phyloP scores from a whole-genome alignment of 2,329 filamentous ascomycete species.

The Fulvia fulva region DNA sequence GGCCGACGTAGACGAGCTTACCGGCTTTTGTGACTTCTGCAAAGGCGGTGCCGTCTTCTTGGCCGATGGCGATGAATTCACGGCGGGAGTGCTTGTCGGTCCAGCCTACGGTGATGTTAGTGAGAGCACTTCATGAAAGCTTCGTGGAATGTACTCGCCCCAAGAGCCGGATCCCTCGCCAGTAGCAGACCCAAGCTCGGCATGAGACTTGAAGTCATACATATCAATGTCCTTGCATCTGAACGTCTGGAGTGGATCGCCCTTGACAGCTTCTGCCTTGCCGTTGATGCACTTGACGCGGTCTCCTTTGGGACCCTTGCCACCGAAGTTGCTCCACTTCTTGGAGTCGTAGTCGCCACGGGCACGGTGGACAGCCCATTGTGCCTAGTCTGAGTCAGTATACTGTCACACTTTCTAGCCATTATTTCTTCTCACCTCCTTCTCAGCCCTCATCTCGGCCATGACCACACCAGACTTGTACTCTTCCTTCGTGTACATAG shows the following conservation, averaged over 20 bases:
- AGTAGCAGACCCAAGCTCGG: slow-evolving; percentile 47
- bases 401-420: neutral
- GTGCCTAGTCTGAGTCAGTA: slow-evolving; percentile 3
- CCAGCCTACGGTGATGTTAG: slow-evolving; percentile 19
- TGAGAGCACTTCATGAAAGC: too few species aligned
- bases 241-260: slow-evolving; percentile 44
- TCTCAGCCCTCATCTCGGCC: slow-evolving; percentile 14
- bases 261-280: slow-evolving; percentile 43
- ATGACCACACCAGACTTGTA: slow-evolving; percentile 21
- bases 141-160: slow-evolving; percentile 25
- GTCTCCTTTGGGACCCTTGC: slow-evolving; percentile 8
- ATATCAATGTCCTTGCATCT: slow-evolving; percentile 13
- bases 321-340: slow-evolving; percentile 14
- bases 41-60: slow-evolving; percentile 55
- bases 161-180: slow-evolving; percentile 47
- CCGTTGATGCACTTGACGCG: slow-evolving; percentile 40
- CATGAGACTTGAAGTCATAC: slow-evolving; percentile 54
- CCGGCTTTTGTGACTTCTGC: slow-evolving; percentile 51
- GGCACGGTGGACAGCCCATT: slow-evolving; percentile 24
- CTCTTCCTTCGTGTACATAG: slow-evolving; percentile 17
- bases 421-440: slow-evolving; percentile 1
- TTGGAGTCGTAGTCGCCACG: slow-evolving; percentile 23
- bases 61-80: slow-evolving; percentile 50
- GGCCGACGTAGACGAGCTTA: slow-evolving; percentile 52
- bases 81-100: slow-evolving; percentile 23